Conservation (phyloP, 1,284 basidiomycete genomes). For the Singerocomus inundabilis region DNA sequence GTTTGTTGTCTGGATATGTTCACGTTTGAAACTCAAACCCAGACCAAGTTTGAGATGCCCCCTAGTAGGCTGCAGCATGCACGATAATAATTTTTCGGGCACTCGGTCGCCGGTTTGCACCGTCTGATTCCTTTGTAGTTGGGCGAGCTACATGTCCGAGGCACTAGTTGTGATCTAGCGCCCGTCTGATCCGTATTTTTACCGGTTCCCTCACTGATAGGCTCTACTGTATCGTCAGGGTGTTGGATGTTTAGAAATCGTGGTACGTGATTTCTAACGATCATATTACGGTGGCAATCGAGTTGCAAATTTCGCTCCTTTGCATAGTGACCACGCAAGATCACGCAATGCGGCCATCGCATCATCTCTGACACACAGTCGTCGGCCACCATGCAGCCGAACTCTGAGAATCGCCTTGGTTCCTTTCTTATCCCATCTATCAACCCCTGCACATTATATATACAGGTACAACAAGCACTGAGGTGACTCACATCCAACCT, state of each 20-base stretch:
- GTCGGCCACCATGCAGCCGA: neutral
- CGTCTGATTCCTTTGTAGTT: slow-evolving; percentile 7
- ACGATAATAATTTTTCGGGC: too few species aligned
- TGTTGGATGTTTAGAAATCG: too few species aligned
- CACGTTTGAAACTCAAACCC: neutral
- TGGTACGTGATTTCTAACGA: neutral
- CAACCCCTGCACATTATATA: slow-evolving; percentile 1
- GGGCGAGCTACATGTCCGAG: neutral
- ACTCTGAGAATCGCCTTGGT: neutral
- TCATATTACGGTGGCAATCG: slow-evolving; percentile 1
- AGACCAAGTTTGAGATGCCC: too few species aligned
- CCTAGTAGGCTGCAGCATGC: too few species aligned
- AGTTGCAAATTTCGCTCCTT: slow-evolving; percentile 10
- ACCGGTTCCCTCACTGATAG: neutral
- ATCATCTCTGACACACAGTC: slow-evolving; percentile 16
- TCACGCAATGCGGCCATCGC: slow-evolving; percentile 32
- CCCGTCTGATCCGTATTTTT: neutral
- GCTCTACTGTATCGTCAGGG: neutral
- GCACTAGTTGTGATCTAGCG: too few species aligned
- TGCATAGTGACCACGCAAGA: slow-evolving; percentile 24
- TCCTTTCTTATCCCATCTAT: neutral
- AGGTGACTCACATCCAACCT: slow-evolving; percentile 6
- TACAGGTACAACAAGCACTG: slow-evolving; percentile 1
- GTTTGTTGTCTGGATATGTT: neutral
- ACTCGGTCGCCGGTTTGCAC: too few species aligned